Base-by-base conservation (phyloP, 495 filamentous ascomycete species). In the Aspergillus sclerotioniger region DNA sequence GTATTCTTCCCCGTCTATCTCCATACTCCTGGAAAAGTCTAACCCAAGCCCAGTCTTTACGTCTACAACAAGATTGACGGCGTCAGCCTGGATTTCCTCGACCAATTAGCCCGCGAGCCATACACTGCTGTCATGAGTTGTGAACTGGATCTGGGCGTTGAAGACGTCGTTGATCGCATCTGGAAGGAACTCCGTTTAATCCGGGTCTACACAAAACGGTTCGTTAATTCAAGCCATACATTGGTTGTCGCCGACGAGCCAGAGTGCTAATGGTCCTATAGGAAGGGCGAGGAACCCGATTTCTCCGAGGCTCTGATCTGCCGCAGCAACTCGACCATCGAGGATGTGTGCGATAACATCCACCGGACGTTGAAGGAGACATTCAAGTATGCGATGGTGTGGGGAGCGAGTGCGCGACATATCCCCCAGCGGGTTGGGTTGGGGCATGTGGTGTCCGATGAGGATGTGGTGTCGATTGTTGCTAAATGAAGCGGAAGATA, bases 21-120 rank as follows among this genome's bases (percentile, higher is more conserved):
- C 41, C 10, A 41, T 8, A 9, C 25, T 33, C 21, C 2, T 15
- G 2, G 7, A 53, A 6, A 29, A 17, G 39, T 13, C 33, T 13
- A 33, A 62, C 17, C 46, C 28, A 43, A 32, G 25, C 35, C 4
- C 54, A 96, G 92, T 67, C 82, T 99, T 21, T 99, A 99, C 76
- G 95, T 97, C 29, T 99, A 99, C 84, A 99, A 99, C 88, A 99
- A 99, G 75, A 96, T 99, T 78, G 95, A 99, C 79, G 88, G 86
- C 71, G 87, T 99, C 63, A 92, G 89, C 25, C 82, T 99, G 59
- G 90, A 96, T 63, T 95, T 92, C 77, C 83, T 99, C 16, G 90
- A 99, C 74, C 83, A 88, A 64, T 79, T 99, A 3, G 95, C 95
- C 10, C 87, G 90, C 53, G 95, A 99, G 71, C 90, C 90, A 3